Evolutionary conservation across 2,329 filamentous ascomycete genomes (phyloP), one percentile per base, ranked within the genome.

Genomic region (Tolypocladium nubicola): DNA sequence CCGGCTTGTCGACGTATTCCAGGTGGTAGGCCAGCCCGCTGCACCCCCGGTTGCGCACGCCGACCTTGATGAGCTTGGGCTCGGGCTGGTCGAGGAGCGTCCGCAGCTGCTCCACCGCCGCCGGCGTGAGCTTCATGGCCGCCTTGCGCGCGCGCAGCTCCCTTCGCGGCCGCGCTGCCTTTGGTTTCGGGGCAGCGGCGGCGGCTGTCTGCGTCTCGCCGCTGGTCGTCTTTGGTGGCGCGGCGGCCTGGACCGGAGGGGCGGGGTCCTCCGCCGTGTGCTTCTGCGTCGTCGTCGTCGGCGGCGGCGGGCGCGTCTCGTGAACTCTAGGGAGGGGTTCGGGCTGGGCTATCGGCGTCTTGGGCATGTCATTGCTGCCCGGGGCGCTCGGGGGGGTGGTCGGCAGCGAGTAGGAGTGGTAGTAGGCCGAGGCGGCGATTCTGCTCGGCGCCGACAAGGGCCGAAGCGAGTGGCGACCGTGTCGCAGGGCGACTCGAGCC

Each of bases 1-100:
- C 90, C 0, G 93, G 83, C 78, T 92, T 92, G 65, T 97, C 92
- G 54, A 97, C 93, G 66, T 93, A 99, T 73, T 97, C 92, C 35
- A 99, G 78, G 68, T 97, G 85, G 71, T 99, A 99, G 38, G 92
- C 88, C 63, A 97, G 76, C 19, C 94, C 94, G 55, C 91, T 97
- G 73, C 94, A 99, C 11, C 94, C 94, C 62, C 90, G 83, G 73
- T 96, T 97, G 72, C 88, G 90, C 60, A 97, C 94, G 14, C 94
- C 92, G 7, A 99, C 89, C 65, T 94, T 87, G 71, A 99, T 96
- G 62, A 96, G 80, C 75, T 96, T 96, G 2, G 92, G 91, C 33
- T 94, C 85, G 0, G 94, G 94, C 66, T 91, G 87, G 60, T 92
- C 84, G 8, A 97, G 81, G 41, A 99, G 75, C 21, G 81, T 79